Evolutionary conservation across 1,139 yeast species (phyloP).

Genomic region (Scheffersomyces stambukii): DNA sequence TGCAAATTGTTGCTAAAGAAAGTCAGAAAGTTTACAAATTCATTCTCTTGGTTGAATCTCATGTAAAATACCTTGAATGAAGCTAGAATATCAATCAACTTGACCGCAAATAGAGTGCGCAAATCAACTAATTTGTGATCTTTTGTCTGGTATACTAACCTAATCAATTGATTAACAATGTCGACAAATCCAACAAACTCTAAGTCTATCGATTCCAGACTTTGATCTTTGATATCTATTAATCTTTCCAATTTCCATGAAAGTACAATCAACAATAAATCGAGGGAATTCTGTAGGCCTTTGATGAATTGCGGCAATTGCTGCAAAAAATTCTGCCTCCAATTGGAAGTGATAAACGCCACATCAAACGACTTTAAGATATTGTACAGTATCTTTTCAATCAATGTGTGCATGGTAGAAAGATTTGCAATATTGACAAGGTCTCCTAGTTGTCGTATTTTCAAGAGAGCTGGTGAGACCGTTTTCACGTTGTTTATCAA

Average conservation of each 20-base stretch:
- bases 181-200: slow-evolving; percentile 11
- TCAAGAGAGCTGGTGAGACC: slow-evolving; percentile 17
- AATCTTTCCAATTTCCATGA: slow-evolving; percentile 37
- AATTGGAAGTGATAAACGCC: slow-evolving; percentile 12
- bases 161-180: slow-evolving; percentile 9
- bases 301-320: slow-evolving; percentile 12
- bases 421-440: slow-evolving; percentile 12
- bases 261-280: slow-evolving; percentile 21
- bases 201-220: slow-evolving; percentile 13
- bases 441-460: slow-evolving; percentile 26
- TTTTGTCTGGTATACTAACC: slow-evolving; percentile 7
- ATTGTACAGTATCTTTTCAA: too few relatives aligned
- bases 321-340: slow-evolving; percentile 20
- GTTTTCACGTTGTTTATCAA: slow-evolving; percentile 14
- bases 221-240: slow-evolving; percentile 13
- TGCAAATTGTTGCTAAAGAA: slow-evolving; percentile 19
- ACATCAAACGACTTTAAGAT: slow-evolving; percentile 20
- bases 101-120: slow-evolving; percentile 21
- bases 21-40: slow-evolving; percentile 23
- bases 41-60: slow-evolving; percentile 22
- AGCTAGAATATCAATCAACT: slow-evolving; percentile 28
- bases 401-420: slow-evolving; percentile 9
- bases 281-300: slow-evolving; percentile 19
- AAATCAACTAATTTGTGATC: too few relatives aligned
- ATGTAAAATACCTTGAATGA: slow-evolving; percentile 32